Base-by-base conservation (phyloP, 1,139 yeast species). In the Magnusiomyces paraingens region DNA sequence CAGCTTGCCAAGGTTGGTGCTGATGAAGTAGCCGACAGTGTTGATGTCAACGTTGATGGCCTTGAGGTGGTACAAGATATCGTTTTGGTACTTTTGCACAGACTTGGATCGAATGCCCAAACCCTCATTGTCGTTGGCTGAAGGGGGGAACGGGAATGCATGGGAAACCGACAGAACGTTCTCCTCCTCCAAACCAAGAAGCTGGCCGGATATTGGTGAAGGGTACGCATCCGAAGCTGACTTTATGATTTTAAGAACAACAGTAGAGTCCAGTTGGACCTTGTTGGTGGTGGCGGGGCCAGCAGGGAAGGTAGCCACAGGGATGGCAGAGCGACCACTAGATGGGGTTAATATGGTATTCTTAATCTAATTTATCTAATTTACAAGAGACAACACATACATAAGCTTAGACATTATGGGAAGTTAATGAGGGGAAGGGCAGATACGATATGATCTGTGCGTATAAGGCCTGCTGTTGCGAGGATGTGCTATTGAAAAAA, bases 1-100 rank as follows among this genome's bases (percentile, higher is more conserved):
- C 66, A 83, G 83, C 47, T 63, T 59, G 51, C 95, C 95, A 47
- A 86, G 78, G 53, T 77, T 66, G 39, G 90, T 78, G 51, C 86
- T 77, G 66, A 86, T 82, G 72, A 86, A 89, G 91, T 91, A 89
- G 40, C 96, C 96, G 61, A 84, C 81, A 61, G 84, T 78, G 67
- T 84, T 88, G 51, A 83, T 77, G 50, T 91, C 94, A 58, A 81
- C 77, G 50, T 85, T 86, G 59, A 83, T 80, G 57, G 76, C 78
- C 63, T 78, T 81, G 61, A 87, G 77, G 58, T 80, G 79, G 52
- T 79, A 79, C 61, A 84, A 74, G 65, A 86, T 76, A 53, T 86
- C 91, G 58, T 79, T 80, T 68, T 85, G 91, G 71, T 83, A 89
- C 66, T 79, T 82, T 58, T 75, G 74, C 55, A 88, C 87, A 60